Conservation (phyloP, 345 rosid species). For the Barbarea vulgaris region DNA sequence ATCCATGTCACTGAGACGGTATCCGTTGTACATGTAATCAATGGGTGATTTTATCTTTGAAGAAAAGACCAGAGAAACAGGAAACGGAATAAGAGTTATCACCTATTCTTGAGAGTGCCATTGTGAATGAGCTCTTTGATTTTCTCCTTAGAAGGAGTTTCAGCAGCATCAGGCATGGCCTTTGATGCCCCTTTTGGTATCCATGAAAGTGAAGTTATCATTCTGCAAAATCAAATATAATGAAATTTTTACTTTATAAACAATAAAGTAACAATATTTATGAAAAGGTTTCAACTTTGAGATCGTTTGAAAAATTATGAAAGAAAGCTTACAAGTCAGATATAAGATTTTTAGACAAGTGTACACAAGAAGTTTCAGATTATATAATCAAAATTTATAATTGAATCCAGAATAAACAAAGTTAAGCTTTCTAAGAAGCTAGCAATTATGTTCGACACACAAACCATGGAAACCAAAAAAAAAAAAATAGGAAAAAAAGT, state of each 20-base stretch:
- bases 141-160: constrained; percentile 68
- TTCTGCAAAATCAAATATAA: constrained; percentile 25
- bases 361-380: neutral
- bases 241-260: neutral
- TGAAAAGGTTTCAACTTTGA: neutral
- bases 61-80: neutral
- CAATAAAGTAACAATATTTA: neutral
- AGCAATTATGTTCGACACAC: neutral
- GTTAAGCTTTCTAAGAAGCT: neutral
- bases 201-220: constrained; percentile 81
- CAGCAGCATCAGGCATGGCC: constrained; percentile 58
- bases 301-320: neutral
- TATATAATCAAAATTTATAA: too few relatives aligned
- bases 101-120: constrained; percentile 51
- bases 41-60: neutral
- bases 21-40: neutral
- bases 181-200: constrained; percentile 74
- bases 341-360: too few relatives aligned
- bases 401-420: neutral
- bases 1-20: constrained; percentile 44
- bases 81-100: neutral
- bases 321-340: neutral
- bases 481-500: too few relatives aligned
- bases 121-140: constrained; percentile 61
- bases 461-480: too few relatives aligned